Evolutionary conservation across 305 asterid species (phyloP), one percentile per base, ranked within the genome.

Genomic region (Salvia sclarea): DNA sequence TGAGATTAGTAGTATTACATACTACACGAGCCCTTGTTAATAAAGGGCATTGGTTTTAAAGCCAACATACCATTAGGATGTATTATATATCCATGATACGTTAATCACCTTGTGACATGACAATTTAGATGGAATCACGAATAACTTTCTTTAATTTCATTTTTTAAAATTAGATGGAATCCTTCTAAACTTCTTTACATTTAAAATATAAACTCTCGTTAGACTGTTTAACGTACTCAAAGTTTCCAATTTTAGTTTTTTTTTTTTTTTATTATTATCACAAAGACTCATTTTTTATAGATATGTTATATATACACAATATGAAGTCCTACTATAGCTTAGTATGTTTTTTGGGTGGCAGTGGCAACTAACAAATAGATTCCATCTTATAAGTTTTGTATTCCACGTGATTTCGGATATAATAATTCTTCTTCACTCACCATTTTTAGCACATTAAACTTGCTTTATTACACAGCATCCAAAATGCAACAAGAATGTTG

Each of bases 401-500:
- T 20, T 3, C 30, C 56, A 7, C 31, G 28, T 49, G 31, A 17
- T 6, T 48, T 48, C 33, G 14, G 43, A 31, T 57, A n/a, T 31
- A 16, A 33, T 57, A 57, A 16, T 16, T 30, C 25, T 31, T 57
- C 28, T 31, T 14, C 24, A 30, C 33, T 33, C 28, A 57, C 25
- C 24, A 30, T 57, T 33, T 50, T 8, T 8, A 20, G 57, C 28
- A 50, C 3, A 5, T 48, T 22, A 21, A 12, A 28, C n/a, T 60
- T 60, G 28, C 18, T 37, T 10, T 38, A 60, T 10, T 38, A 60
- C 33, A 40, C 33, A 60, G 35, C 13, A 37, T 37, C 65, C 4
- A 38, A 38, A 38, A 38, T 38, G 68, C 37, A 22, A n/a, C 25
- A 40, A 61, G 67, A 53, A 47, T 64, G 45, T 30, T 48, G 58